These are phyloP conservation scores for Penicillium sp. DNA, from an alignment of 2,329 filamentous ascomycete genomes.

Conservation along the genomic window DNA sequence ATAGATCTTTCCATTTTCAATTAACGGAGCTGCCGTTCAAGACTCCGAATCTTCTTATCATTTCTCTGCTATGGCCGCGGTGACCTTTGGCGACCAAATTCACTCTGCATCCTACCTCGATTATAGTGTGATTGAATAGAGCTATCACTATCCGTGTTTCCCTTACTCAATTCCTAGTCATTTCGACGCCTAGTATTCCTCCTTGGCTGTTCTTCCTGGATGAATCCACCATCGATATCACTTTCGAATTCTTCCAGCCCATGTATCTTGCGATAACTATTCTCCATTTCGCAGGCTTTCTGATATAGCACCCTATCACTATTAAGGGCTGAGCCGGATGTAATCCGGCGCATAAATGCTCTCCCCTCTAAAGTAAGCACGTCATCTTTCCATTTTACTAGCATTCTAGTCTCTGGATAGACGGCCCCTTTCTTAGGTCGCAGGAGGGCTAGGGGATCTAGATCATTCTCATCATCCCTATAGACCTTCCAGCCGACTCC, in stretches of 20 bases:
- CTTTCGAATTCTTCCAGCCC: not conserved
- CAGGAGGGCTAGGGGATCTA: conserved; percentile 11
- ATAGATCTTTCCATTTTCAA: no score
- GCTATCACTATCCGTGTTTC: no score
- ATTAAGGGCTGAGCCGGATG: conserved; percentile 9
- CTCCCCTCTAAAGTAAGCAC: conserved; percentile 9
- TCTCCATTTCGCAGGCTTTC: conserved; percentile 12
- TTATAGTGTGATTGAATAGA: no score
- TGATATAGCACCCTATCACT: conserved; percentile 17
- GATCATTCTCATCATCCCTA: conserved; percentile 9
- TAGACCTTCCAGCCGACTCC: conserved; percentile 21
- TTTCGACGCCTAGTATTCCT: no score
- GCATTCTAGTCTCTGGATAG: conserved; percentile 15
- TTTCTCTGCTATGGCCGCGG: no score
- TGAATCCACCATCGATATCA: no score
- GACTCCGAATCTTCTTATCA: no score
- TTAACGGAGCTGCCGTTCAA: no score
- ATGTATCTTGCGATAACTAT: conserved; percentile 4
- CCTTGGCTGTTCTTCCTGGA: no score
- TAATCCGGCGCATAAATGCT: conserved; percentile 17
- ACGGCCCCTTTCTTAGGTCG: conserved; percentile 1
- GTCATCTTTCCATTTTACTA: conserved; percentile 18
- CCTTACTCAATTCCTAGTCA: no score
- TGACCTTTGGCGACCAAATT: no score
- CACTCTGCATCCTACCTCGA: no score